Conservation (phyloP, 169 alveolate species). For the Cryptosporidium meleagridis region DNA sequence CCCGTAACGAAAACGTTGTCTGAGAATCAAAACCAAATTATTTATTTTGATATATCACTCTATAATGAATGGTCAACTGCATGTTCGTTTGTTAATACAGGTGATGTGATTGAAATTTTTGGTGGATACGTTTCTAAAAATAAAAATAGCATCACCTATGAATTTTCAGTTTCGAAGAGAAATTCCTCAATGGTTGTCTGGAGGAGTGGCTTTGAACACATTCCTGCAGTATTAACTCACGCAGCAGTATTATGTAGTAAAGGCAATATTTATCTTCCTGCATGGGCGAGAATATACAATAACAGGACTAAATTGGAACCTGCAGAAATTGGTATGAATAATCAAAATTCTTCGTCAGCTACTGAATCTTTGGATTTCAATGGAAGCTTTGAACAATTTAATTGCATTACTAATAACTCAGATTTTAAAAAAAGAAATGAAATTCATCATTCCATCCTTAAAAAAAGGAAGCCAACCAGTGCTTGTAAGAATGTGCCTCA, state of each 20-base stretch:
- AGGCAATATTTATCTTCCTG: conserved; percentile 70
- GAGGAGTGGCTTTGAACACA: conserved; percentile 69
- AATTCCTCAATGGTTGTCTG: conserved; percentile 68
- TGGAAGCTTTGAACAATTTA: neutral
- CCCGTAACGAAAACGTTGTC: conserved; percentile 34
- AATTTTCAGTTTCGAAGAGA: conserved; percentile 14
- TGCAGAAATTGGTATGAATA: neutral
- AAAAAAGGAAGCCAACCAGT: conserved; percentile 24
- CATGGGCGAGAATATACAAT: conserved; percentile 70
- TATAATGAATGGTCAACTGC: conserved; percentile 70
- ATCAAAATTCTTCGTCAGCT: neutral
- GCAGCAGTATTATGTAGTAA: conserved; percentile 75
- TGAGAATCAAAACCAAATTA: neutral
- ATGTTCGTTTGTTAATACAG: conserved; percentile 48
- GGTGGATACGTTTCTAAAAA: conserved; percentile 41
- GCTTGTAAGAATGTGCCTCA: neutral
- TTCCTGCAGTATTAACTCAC: conserved; percentile 73
- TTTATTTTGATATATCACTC: conserved; percentile 16
- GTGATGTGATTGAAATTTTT: conserved; percentile 35
- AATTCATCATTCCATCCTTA: neutral
- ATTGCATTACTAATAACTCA: neutral
- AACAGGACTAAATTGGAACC: neutral
- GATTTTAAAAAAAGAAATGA: neutral
- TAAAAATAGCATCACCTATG: conserved; percentile 17
- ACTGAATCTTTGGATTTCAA: neutral